These are phyloP conservation scores for Fusarium sp. DNA, from an alignment of 2,329 filamentous ascomycete species.

Conservation along the genomic window DNA sequence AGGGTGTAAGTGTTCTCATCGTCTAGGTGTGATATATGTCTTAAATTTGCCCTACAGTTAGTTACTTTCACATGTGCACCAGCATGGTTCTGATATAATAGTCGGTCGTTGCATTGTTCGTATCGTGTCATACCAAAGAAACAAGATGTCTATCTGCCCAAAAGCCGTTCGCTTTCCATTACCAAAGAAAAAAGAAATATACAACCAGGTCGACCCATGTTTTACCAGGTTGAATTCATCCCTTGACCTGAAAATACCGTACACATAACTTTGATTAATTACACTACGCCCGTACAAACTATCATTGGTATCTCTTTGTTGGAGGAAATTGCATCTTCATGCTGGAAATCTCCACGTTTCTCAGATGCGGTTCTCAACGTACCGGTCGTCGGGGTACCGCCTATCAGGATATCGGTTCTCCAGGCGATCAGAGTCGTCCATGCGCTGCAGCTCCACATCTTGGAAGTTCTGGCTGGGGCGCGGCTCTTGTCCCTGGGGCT, in stretches of 20 bases:
- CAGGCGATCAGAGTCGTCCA: constrained; percentile 27
- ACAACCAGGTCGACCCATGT: constrained; percentile 2
- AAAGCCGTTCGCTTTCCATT: constrained; percentile 18
- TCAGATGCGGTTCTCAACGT: constrained; percentile 8
- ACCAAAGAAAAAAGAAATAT: constrained; percentile 4
- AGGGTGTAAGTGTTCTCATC: too few species aligned
- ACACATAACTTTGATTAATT: constrained; percentile 11
- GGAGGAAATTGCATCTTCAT: not conserved
- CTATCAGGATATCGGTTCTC: constrained; percentile 28
- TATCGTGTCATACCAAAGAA: constrained; percentile 30
- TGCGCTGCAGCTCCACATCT: constrained; percentile 47
- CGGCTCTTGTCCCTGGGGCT: constrained; percentile 17
- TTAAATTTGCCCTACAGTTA: too few species aligned
- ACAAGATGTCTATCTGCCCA: constrained; percentile 22
- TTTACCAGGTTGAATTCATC: not conserved
- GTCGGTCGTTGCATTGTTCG: constrained; percentile 33
- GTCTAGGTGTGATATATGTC: not conserved
- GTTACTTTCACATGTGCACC: not conserved
- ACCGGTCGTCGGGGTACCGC: not conserved
- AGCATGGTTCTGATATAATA: constrained; percentile 2
- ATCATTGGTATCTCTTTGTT: not conserved
- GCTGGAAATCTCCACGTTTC: not conserved
- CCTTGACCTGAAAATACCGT: constrained; percentile 9
- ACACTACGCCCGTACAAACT: constrained; percentile 17
- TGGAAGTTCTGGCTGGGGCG: constrained; percentile 41